These are phyloP conservation scores for Hondaea fermentalgiana DNA, from an alignment of 108 stramenopile species.

Conservation along the genomic window DNA sequence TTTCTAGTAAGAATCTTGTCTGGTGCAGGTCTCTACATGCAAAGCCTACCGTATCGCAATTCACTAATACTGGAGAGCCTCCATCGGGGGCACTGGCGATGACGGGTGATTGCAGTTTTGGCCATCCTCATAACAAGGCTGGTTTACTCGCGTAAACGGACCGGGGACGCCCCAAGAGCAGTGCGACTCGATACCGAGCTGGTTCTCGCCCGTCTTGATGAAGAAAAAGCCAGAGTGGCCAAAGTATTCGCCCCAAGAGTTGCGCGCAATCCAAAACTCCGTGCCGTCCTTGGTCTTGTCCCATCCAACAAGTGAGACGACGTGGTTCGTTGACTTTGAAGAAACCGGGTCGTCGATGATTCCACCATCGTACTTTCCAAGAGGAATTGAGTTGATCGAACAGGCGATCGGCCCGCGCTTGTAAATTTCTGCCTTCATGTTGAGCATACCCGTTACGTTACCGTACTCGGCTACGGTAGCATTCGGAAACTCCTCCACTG, in stretches of 20 bases:
- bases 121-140: background rate
- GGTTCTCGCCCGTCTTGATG: conserved; percentile 53
- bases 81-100: background rate
- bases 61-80: background rate
- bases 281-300: conserved; percentile 62
- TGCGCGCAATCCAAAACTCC: conserved; percentile 76
- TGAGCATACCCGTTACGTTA: conserved; percentile 39
- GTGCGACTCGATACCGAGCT: conserved; percentile 67
- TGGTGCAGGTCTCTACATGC: too few relatives aligned
- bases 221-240: conserved; percentile 60
- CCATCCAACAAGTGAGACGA: conserved; percentile 81
- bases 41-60: background rate
- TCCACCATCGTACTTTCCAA: conserved; percentile 67
- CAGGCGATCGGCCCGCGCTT: conserved; percentile 79
- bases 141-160: background rate
- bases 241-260: conserved; percentile 60
- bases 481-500: background rate
- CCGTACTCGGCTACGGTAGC: conserved; percentile 71
- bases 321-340: conserved; percentile 60
- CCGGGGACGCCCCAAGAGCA: conserved; percentile 56
- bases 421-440: conserved; percentile 78
- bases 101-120: background rate
- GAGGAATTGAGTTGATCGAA: conserved; percentile 62
- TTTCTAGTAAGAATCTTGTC: too few relatives aligned
- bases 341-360: conserved; percentile 47